Evolutionary conservation across 805 yeast genomes (phyloP), one percentile per base, ranked within the genome.

Genomic region (Lachancea sp.): DNA sequence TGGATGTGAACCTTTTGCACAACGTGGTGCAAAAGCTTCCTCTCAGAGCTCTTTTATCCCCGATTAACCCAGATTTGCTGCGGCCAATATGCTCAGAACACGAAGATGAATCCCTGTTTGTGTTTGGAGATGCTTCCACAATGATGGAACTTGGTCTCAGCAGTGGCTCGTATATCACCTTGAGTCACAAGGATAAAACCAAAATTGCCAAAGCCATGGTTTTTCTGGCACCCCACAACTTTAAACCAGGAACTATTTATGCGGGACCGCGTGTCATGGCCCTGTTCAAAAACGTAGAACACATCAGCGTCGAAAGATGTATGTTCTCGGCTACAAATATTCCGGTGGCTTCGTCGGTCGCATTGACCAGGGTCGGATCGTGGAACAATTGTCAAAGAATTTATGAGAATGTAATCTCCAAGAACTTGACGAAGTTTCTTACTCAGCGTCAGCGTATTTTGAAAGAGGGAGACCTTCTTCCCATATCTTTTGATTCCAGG

Each of bases 401-500:
- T 2, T 59, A 49, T 37, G 65, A 63, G 46, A 54, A 52, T 36
- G 42, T 57, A 7, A 57, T 86, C 54, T 68, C 82, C 42, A 65
- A 78, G 12, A 79, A 82, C 42, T 65, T 87, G 52, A 77, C 84
- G 58, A 54, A 73, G 0, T 74, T 78, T 47, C 85, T 91, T 55
- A 83, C 82, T 50, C 57, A 67, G 0, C 67, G 70, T 20, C 63
- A 72, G 25, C 74, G 95, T 46, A 69, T 87, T 2, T 77, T 90
- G 1, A 68, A 70, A 15, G 60, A 70, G n/a, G 80, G 77, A 30
- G 96, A 88, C 57, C 58, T 81, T 33, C 74, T 93, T 38, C 90
- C 96, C 0, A 78, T 93, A 2, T 75, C 85, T 0, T 74, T 91
- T 35, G 96, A 91, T 52, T 49, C 62, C 1, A 50, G 44, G 8